Percentiles rank a stretch among this genome's conserved stretches.
These are phyloP conservation scores for Talaromyces ruber DNA, from an alignment of 495 filamentous ascomycete genomes.

Conservation along the genomic window DNA sequence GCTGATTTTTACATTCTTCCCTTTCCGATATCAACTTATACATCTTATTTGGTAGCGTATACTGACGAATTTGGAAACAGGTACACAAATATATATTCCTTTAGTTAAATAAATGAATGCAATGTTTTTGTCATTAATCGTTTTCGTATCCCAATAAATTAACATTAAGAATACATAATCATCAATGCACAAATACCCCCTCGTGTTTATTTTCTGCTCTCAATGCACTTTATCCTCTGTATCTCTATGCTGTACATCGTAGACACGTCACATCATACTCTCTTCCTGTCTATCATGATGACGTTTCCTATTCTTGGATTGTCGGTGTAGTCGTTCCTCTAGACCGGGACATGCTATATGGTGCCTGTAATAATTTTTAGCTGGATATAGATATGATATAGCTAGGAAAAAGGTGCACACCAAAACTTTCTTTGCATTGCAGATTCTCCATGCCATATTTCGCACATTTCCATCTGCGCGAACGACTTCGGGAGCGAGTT, in stretches of 20 bases:
- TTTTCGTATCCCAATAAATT: not conserved
- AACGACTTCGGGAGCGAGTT: conserved; percentile 89
- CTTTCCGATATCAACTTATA: not conserved
- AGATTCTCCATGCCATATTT: conserved; percentile 91
- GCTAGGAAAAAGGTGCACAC: conserved; percentile 43
- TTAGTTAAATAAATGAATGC: not conserved
- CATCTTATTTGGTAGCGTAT: not conserved
- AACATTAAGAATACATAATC: conserved; percentile 1
- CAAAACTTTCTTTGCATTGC: conserved; percentile 88
- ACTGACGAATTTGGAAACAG: not conserved
- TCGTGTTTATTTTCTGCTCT: not conserved
- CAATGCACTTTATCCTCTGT: not conserved
- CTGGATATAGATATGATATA: not conserved
- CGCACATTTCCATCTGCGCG: conserved; percentile 84
- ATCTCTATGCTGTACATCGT: not conserved
- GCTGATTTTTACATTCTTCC: conserved; percentile 36
- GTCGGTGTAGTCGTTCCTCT: conserved; percentile 34
- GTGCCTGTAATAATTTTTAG: conserved; percentile 21
- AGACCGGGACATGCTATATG: conserved; percentile 39
- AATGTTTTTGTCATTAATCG: not conserved
- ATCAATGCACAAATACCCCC: not conserved
- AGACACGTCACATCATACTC: not conserved
- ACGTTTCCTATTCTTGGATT: conserved; percentile 13
- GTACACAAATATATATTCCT: not conserved
- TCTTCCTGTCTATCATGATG: not conserved